Percentiles rank a stretch among this genome's conserved stretches.
Conservation (phyloP, 352 stramenopile species). For the Globisporangium paddicum region DNA sequence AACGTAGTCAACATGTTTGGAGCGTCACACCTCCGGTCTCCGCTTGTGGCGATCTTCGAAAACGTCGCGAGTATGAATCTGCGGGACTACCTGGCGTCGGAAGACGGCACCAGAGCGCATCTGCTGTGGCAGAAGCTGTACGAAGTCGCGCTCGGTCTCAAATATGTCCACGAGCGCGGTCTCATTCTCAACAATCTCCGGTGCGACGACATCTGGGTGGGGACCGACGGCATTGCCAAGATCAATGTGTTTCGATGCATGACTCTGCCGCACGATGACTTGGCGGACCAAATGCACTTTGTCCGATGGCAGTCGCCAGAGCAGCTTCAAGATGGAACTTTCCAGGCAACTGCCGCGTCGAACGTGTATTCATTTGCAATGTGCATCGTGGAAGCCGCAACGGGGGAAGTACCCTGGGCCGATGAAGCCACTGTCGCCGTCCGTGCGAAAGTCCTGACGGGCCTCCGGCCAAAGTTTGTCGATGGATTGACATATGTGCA, state of each 20-base stretch:
- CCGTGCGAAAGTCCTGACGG: background rate
- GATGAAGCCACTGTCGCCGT: background rate
- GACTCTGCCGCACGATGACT: background rate
- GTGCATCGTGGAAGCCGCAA: background rate
- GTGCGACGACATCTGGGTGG: conserved; percentile 1
- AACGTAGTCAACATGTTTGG: conserved; percentile 15
- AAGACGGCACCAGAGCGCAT: background rate
- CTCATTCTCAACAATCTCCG: conserved; percentile 1
- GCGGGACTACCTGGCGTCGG: background rate
- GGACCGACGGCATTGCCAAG: background rate
- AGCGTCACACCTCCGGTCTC: conserved; percentile 7
- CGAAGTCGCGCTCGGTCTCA: conserved; percentile 21
- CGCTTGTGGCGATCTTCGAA: background rate
- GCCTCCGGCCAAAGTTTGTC: background rate
- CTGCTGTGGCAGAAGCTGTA: conserved; percentile 5
- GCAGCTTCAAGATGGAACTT: background rate
- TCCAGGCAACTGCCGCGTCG: background rate
- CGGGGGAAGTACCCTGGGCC: background rate
- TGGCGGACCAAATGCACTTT: background rate
- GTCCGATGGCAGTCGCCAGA: background rate
- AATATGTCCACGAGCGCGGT: conserved; percentile 19
- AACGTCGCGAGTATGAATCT: background rate
- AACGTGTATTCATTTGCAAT: no score
- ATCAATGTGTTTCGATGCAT: background rate
- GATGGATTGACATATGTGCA: background rate